Evolutionary conservation across 495 filamentous ascomycete species (phyloP), one percentile per base, ranked within the genome.

Genomic region (Podospora anserina): DNA sequence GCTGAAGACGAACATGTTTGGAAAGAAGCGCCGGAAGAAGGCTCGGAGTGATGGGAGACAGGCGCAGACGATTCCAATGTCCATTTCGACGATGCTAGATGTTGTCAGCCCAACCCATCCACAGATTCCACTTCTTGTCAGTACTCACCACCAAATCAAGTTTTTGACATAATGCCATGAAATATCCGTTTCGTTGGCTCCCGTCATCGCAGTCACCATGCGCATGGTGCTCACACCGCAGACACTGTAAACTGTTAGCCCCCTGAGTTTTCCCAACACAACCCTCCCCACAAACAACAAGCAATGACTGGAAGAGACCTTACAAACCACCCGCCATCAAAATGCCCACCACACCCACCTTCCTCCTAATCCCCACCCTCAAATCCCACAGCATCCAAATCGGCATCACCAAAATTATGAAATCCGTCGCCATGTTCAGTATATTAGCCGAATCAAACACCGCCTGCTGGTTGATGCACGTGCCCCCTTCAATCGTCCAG

Each of bases 281-380:
- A 49, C 0, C 11, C 16, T 13, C 28, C 2, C 30, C 30, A 27
- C 58, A 60, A 18, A 20, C 23, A 65, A 65, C n/a, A 61, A 19
- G 39, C 23, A 61, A 15, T 34, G 34, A 19, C 20, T 55, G 59
- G 53, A 20, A 26, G 34, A 18, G 18, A 9, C 64, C 70, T 18
- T 71, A 77, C 74, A 78, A 75, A 49, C 74, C 75, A 28, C 76
- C 76, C 0, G 70, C 61, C 76, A 76, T 76, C 26, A 78, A 63
- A 26, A 78, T 70, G 20, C 71, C n/a, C 7, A 63, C 49, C 5
- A 76, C 57, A 9, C 69, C 71, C 59, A 78, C 67, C 69, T 76
- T 78, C 67, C 68, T 64, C 18, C 56, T 20, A 60, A 66, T 23
- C 1, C 65, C 66, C 7, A 68, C 62, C 9, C 66, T 54, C 60